A percentile compares a stretch with the other conserved stretches of the same genome.
phyloP scores from a whole-genome alignment of 169 alveolate species.

The Plasmodium coatneyi region DNA sequence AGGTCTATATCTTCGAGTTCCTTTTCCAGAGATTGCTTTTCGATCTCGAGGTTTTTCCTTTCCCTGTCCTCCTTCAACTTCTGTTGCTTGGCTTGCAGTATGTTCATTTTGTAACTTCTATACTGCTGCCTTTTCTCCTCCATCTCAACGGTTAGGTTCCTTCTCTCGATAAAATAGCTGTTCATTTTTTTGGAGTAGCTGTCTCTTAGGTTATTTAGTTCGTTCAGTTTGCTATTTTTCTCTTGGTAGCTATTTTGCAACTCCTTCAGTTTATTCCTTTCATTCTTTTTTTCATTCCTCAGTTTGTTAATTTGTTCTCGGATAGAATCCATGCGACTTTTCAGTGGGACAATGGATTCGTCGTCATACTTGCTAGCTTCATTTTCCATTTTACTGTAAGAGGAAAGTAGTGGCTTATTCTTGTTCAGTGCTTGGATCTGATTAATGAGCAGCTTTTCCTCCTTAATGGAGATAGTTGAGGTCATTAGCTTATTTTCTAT shows the following conservation, averaged over 20 bases:
- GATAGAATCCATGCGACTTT: conserved; percentile 48
- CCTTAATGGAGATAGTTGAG: conserved; percentile 83
- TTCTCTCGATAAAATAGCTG: conserved; percentile 62
- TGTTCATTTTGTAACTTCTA: conserved; percentile 37
- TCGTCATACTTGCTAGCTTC: conserved; percentile 77
- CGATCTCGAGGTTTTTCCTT: conserved; percentile 65
- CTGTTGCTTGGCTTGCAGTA: conserved; percentile 65
- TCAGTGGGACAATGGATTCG: conserved; percentile 47
- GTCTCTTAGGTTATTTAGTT: conserved; percentile 48
- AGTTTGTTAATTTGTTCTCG: conserved; percentile 58
- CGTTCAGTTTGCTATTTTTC: conserved; percentile 57
- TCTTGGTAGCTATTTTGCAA: conserved; percentile 71
- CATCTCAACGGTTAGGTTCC: conserved; percentile 59
- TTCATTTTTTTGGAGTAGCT: conserved; percentile 72
- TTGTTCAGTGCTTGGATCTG: conserved; percentile 82
- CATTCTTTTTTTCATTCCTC: conserved; percentile 46
- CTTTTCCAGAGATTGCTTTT: conserved; percentile 46
- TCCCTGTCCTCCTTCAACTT: conserved; percentile 68
- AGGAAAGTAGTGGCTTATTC: conserved; percentile 79
- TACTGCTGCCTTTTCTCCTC: conserved; percentile 66
- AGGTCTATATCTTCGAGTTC: conserved; percentile 60
- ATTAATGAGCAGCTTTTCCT: conserved; percentile 82
- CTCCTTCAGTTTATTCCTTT: conserved; percentile 59
- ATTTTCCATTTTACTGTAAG: conserved; percentile 78
- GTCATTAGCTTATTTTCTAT: conserved; percentile 84